Evolutionary conservation across 306 rosid genomes (phyloP), one percentile per base, ranked within the genome.

Genomic region (Clitoria ternatea): DNA sequence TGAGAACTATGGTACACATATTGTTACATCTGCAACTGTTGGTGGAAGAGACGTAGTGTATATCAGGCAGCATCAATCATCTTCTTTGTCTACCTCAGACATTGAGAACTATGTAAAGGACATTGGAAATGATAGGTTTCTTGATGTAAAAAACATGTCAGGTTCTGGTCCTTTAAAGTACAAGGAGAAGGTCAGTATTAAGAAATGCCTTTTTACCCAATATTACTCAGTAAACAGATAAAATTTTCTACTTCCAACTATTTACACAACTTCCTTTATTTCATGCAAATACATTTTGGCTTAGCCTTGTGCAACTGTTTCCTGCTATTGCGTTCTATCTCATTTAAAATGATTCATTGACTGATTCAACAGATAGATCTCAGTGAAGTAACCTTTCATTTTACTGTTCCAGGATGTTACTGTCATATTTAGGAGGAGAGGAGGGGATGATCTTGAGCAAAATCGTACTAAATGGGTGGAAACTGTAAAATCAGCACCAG

Each of bases 391-490:
- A 48, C 44, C 61, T 63, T 66, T 72, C 26, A 52, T 26, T 76
- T 72, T 73, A 29, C 68, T 76, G 64, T 74, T 79, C 82, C 83
- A 95, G 99, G 99, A 91, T 82, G 99, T 95, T 65, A 95, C 97
- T 3, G 97, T 95, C 43, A 95, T 95, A 66, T 95, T 91, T 77
- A 86, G 99, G 79, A 89, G 99, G 80, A 90, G 99, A 82, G 99
- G 99, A 23, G 99, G 99, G 15, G 96, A 95, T 35, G 99, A 95
- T 89, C 97, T 95, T 57, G 99, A 89, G 87, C 99, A 95, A 82
- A 89, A 80, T 86, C 97, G 89, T 81, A 50, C 78, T 72, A 89
- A 80, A 76, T 95, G 99, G 99, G 92, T 78, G 56, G 92, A 95
- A 79, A 91, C 97, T 33, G 96, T 95, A 27, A 76, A 75, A 75